These are phyloP conservation scores for Suillus subaureus DNA, from an alignment of 768 basidiomycete genomes.

Conservation along the genomic window DNA sequence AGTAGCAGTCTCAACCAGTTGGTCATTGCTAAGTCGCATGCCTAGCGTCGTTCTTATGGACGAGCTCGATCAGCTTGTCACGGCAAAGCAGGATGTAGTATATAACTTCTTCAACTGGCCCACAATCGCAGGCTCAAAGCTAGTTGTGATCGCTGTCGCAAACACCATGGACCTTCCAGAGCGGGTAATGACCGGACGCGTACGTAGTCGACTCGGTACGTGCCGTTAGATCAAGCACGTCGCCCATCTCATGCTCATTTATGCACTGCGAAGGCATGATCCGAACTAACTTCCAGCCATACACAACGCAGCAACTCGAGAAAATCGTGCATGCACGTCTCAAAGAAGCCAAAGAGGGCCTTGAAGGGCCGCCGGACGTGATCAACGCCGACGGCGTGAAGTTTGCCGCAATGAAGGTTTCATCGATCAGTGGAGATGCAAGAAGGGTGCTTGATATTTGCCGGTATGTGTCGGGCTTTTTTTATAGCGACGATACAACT, in stretches of 20 bases:
- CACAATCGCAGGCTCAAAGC: conserved; percentile 80
- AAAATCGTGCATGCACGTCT: conserved; percentile 88
- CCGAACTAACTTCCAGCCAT: conserved; percentile 91
- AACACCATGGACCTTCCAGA: conserved; percentile 99
- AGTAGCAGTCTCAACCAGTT: conserved; percentile 26
- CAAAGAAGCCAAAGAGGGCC: conserved; percentile 54
- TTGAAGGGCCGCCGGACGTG: conserved; percentile 52
- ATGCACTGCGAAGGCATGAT: conserved; percentile 66
- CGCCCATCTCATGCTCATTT: background rate
- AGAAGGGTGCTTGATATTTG: conserved; percentile 92
- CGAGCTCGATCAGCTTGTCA: conserved; percentile 96
- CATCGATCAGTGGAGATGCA: conserved; percentile 90
- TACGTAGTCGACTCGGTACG: conserved; percentile 87
- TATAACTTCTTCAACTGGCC: conserved; percentile 99
- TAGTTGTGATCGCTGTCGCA: conserved; percentile 95
- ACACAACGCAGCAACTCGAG: conserved; percentile 74
- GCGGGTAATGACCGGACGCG: conserved; percentile 88
- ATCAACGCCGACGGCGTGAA: conserved; percentile 74
- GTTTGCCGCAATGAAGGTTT: conserved; percentile 80
- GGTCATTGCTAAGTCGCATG: conserved; percentile 7
- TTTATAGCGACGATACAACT: conserved; percentile 1
- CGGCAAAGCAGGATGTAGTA: conserved; percentile 95
- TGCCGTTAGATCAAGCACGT: conserved; percentile 4
- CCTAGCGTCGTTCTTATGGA: conserved; percentile 96
- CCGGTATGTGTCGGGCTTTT: conserved; percentile 50